phyloP scores from a whole-genome alignment of 2,329 filamentous ascomycete species.

The Rhinocladiella mackenziei region DNA sequence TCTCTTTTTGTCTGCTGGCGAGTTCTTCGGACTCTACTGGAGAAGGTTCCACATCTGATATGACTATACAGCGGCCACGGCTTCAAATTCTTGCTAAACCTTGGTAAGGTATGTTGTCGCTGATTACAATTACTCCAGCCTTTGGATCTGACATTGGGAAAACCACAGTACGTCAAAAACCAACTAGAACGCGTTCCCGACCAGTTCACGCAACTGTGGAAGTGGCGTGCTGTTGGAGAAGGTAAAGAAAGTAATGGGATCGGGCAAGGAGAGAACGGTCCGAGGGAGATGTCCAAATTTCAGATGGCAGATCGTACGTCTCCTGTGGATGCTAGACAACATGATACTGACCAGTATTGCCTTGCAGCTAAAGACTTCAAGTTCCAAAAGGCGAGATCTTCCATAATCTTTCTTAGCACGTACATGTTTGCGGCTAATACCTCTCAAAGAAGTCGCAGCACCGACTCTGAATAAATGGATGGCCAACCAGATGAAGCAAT shows the following conservation, averaged over 20 bases:
- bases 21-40: neutral
- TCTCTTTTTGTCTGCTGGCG: slow-evolving; percentile 27
- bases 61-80: slow-evolving; percentile 27
- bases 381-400: neutral
- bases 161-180: slow-evolving; percentile 25
- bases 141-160: neutral
- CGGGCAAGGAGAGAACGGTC: slow-evolving; percentile 31
- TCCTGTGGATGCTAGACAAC: neutral
- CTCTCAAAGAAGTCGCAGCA: too few species aligned
- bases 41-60: neutral
- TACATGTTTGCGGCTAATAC: too few species aligned
- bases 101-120: slow-evolving; percentile 26
- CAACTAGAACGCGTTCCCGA: slow-evolving; percentile 28
- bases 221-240: slow-evolving; percentile 28
- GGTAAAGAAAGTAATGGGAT: slow-evolving; percentile 31
- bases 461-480: too few species aligned
- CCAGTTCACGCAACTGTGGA: slow-evolving; percentile 30
- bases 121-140: neutral
- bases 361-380: slow-evolving; percentile 7
- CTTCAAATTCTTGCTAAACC: slow-evolving; percentile 34
- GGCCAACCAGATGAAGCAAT: too few species aligned
- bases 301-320: slow-evolving; percentile 9
- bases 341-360: neutral
- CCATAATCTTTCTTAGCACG: too few species aligned
- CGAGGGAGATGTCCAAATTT: slow-evolving; percentile 31